Evolutionary conservation across 768 basidiomycete species (phyloP), one percentile per base, ranked within the genome.

Genomic region (Fibroporia radiculosa): DNA sequence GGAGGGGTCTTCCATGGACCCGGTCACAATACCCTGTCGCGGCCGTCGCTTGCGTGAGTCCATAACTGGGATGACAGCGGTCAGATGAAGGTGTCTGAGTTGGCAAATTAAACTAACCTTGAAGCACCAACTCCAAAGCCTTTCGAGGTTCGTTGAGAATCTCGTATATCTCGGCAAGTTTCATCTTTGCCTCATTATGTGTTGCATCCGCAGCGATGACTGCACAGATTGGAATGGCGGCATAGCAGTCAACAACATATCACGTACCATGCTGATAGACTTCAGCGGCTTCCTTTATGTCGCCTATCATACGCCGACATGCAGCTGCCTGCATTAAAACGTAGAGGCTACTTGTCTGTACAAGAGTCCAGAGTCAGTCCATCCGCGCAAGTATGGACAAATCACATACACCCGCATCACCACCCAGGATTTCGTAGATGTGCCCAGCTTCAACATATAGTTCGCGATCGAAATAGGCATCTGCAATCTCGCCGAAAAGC

Each of bases 161-260:
- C 61, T 99, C 95, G 51, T 91, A 89, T 12, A 93, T 78, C 51
- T 88, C 88, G 0, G 93, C 95, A 0, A 97, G 73, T 50, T 88
- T 85, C 75, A 93, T 82, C 62, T 91, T 92, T 22, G 82, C 84
- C 23, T 93, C 87, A 54, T 80, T 78, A 52, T 89, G 76, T 0
- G 73, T 71, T 0, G 89, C 82, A 58, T 93, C 86, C 1, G 77
- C 77, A 3, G 73, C 68, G 14, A 84, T 70, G 24, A 93, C 93
- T 95, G 52, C 5, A 37, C 4, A 20, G 28, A 27, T 19, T 40
- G 6, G 18, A 26, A 6, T 42, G 14, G 40, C 26, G 22, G 22
- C 4, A 26, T 6, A 18, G 3, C 1, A 29, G 13, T 5, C 6
- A 1, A 25, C 35, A 32, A n/a, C 10, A 10, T n/a, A 24, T 18